A percentile compares a stretch with the other conserved stretches of the same genome.
Conservation (phyloP, 2,329 filamentous ascomycete species). For the Podosphaera aphanis region DNA sequence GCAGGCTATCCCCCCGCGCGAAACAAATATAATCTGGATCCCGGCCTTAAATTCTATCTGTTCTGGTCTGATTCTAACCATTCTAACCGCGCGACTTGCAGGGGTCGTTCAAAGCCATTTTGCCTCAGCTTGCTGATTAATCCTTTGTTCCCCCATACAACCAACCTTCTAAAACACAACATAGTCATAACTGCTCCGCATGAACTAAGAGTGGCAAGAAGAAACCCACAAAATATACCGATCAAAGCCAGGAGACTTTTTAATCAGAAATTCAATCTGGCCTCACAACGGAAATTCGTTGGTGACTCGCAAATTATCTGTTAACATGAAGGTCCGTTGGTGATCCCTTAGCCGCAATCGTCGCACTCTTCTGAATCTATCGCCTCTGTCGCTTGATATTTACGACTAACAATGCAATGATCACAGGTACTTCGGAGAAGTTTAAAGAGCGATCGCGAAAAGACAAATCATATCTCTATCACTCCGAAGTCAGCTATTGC, state of each 20-base stretch:
- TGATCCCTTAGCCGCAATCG: neutral
- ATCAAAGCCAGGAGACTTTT: neutral
- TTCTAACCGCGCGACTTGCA: neutral
- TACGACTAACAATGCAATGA: slow-evolving; percentile 9
- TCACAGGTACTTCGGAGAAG: slow-evolving; percentile 38
- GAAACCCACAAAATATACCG: neutral
- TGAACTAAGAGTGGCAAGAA: neutral
- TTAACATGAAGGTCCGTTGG: neutral
- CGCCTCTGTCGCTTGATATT: neutral
- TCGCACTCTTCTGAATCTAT: neutral
- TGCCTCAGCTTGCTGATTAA: neutral
- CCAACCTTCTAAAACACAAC: neutral
- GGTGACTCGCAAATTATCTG: neutral
- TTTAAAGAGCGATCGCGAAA: slow-evolving; percentile 47
- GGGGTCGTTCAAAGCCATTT: neutral
- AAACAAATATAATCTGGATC: neutral
- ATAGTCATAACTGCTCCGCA: neutral
- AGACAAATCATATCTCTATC: slow-evolving; percentile 39
- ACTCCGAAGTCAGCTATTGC: slow-evolving; percentile 46
- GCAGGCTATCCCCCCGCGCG: neutral
- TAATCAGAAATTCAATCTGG: neutral
- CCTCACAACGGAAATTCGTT: neutral
- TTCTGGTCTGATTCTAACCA: neutral
- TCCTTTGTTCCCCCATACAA: neutral
- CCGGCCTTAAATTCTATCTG: neutral